Conservation (phyloP, 768 basidiomycete genomes). For the Hydnum rufescens region DNA sequence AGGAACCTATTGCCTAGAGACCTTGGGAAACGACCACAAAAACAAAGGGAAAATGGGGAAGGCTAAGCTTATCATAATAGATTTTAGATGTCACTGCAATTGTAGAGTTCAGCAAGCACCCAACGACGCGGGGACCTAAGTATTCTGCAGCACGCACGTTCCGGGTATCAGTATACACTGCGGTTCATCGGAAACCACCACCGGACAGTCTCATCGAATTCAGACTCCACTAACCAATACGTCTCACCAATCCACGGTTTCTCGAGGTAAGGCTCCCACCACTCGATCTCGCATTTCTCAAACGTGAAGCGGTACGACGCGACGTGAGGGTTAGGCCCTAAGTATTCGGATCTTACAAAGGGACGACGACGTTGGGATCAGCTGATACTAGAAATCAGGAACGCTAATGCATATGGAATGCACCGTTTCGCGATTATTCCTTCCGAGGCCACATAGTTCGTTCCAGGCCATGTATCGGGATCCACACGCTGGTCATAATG, state of each 20-base stretch:
- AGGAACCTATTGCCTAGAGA: too few relatives aligned
- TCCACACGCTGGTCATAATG: not conserved
- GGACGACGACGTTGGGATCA: not conserved
- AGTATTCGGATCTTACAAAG: not conserved
- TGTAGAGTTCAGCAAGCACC: too few relatives aligned
- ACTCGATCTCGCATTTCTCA: not conserved
- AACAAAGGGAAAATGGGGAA: too few relatives aligned
- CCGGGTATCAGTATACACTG: too few relatives aligned
- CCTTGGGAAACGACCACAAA: too few relatives aligned
- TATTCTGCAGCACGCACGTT: too few relatives aligned
- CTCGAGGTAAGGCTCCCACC: not conserved
- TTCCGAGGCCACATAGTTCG: not conserved
- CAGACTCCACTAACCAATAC: not conserved
- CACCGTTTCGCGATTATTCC: not conserved
- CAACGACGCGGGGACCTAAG: too few relatives aligned
- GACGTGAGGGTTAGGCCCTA: not conserved
- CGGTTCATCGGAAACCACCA: not conserved
- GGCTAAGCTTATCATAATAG: too few relatives aligned
- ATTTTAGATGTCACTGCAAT: too few relatives aligned
- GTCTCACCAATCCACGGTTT: not conserved
- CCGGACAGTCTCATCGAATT: not conserved
- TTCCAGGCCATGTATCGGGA: not conserved
- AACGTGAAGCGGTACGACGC: not conserved
- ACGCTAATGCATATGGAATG: not conserved
- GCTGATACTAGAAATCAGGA: not conserved